Percentiles rank a stretch among this genome's conserved stretches.
These are phyloP conservation scores for Chaetomium sp. DNA, from an alignment of 2,329 filamentous ascomycete species.

Conservation along the genomic window DNA sequence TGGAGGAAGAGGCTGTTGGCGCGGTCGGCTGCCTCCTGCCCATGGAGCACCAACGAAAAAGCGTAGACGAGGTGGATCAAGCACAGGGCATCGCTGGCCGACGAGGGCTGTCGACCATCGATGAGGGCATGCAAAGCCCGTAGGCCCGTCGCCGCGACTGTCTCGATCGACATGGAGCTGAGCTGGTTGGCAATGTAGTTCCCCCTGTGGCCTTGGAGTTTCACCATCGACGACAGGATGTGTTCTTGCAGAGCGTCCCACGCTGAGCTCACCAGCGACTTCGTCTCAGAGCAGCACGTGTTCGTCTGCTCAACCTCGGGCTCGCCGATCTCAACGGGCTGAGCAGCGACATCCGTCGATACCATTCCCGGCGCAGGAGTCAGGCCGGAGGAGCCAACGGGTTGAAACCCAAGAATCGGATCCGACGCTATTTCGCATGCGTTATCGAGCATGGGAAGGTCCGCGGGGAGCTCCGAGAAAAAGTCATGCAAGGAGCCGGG, in stretches of 20 bases:
- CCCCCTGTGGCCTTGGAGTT: constrained; percentile 44
- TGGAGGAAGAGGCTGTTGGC: constrained; percentile 50
- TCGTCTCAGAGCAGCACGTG: constrained; percentile 39
- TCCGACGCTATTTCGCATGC: constrained; percentile 38
- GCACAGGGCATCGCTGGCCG: constrained; percentile 51
- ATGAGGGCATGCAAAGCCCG: constrained; percentile 46
- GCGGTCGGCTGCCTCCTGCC: constrained; percentile 43
- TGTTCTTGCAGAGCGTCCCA: constrained; percentile 53
- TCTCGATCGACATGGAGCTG: constrained; percentile 42
- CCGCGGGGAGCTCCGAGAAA: constrained; percentile 48
- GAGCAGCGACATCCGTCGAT: constrained; percentile 38
- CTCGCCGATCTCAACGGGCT: constrained; percentile 30
- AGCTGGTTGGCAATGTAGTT: constrained; percentile 50
- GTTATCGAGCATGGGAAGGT: constrained; percentile 34
- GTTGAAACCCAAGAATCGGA: constrained; percentile 40
- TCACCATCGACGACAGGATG: constrained; percentile 48
- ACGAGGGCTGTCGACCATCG: constrained; percentile 42
- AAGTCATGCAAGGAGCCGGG: constrained; percentile 39
- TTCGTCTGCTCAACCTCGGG: constrained; percentile 28
- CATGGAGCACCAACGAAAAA: constrained; percentile 51
- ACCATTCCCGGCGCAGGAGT: constrained; percentile 44
- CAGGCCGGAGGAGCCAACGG: constrained; percentile 22
- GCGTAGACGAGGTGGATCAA: constrained; percentile 57
- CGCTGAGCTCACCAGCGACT: constrained; percentile 47
- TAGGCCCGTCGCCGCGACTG: constrained; percentile 48